A percentile compares a stretch with the other conserved stretches of the same genome.
These are phyloP conservation scores for Spizellomyces sp. DNA, from an alignment of 192 early-diverging fungal species.

Conservation along the genomic window DNA sequence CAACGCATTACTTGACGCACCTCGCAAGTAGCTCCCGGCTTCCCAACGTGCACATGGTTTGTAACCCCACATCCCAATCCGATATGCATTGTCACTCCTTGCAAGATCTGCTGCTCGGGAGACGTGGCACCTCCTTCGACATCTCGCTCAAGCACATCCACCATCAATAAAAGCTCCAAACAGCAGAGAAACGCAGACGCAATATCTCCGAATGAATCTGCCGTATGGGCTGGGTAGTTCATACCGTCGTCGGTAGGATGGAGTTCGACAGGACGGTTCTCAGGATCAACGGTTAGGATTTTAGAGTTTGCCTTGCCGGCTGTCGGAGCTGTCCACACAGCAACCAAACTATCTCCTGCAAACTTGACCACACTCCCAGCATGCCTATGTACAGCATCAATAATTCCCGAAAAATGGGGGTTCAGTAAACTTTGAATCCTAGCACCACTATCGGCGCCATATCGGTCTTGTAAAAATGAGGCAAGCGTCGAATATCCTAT, in stretches of 20 bases:
- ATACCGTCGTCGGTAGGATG: not conserved
- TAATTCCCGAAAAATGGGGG: too few relatives aligned
- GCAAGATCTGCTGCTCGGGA: conserved; percentile 14
- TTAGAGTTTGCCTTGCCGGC: not conserved
- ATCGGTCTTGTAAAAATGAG: not conserved
- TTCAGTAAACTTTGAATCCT: too few relatives aligned
- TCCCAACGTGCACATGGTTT: conserved; percentile 8
- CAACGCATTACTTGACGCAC: not conserved
- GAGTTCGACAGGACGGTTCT: not conserved
- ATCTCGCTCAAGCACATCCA: not conserved
- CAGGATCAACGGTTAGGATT: not conserved
- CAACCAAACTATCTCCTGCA: conserved; percentile 5
- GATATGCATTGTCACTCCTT: conserved; percentile 10
- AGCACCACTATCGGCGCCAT: too few relatives aligned
- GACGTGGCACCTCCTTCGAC: not conserved
- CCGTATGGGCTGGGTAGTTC: not conserved
- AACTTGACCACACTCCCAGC: conserved; percentile 9
- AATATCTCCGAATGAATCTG: not conserved
- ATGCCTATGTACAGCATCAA: conserved; percentile 11
- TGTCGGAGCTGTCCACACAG: not conserved
- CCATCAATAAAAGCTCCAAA: conserved; percentile 9
- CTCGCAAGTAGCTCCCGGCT: not conserved
- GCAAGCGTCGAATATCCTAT: conserved; percentile 11
- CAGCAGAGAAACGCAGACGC: conserved; percentile 17
- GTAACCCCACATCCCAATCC: conserved; percentile 8